Base-by-base conservation (phyloP, 1,284 basidiomycete genomes). In the Apiotrichum domesticum region DNA sequence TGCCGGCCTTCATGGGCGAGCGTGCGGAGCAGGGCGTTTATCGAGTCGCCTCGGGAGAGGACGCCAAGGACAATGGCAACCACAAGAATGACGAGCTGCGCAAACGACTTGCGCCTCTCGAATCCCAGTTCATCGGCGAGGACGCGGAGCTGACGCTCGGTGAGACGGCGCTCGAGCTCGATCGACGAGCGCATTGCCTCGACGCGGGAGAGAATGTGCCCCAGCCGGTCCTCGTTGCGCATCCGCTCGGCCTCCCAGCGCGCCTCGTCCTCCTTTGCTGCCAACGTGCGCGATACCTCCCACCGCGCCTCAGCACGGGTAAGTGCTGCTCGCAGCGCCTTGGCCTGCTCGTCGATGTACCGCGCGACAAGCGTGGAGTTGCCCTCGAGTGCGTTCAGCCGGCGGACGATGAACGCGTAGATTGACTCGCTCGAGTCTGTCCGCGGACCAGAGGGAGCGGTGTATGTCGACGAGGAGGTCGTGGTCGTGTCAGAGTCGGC, bases 331-430 rank as follows among this genome's bases (percentile, higher is more conserved):
- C 90, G 81, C 39, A 96, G 82, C 39, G 85, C 83, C 21, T 82
- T 79, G 1, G 87, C 88, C 71, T 96, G 94, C 69, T 95, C 91
- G 68, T 95, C 91, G 32, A 96, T 86, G 72, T 96, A 98, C 15
- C 86, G 82, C 50, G 87, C 83, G 52, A 91, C 88, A 1, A 98
- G 79, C 0, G 90, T 92, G 43, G 91, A 87, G 68, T 96, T 96
- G 6, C 83, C 82, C 72, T 98, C 95, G 4, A 98, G 82, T 6
- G 85, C 84, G 6, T 83, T 84, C 11, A 98, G 82, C 2, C 93
- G 86, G 63, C 97, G 95, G 84, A 93, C 93, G 66, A 98, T 98
- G 9, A 88, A 90, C 9, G 92, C 87, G 69, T 96, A 98, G 67
- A 98, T 95, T 0, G 91, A 95, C 74, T 98, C 93, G n/a, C 90